These are phyloP conservation scores for Flaveria robusta DNA, from an alignment of 129 eudicot genomes.

Conservation along the genomic window DNA sequence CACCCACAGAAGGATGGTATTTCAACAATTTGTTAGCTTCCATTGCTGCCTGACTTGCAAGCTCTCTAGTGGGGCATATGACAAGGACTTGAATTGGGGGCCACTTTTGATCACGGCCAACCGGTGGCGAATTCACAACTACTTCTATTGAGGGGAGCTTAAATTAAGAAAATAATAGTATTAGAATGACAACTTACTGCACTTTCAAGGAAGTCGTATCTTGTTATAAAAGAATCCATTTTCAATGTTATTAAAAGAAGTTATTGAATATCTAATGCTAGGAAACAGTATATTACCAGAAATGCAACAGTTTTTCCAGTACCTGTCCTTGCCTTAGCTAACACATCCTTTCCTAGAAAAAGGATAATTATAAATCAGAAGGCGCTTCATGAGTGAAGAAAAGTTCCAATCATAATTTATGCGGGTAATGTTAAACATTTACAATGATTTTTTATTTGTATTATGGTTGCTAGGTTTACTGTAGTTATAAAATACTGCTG, in stretches of 20 bases:
- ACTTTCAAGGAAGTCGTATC: conserved; percentile 1
- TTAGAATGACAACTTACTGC: not conserved
- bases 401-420: not conserved
- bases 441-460: not conserved
- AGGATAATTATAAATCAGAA: conserved; percentile 11
- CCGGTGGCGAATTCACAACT: conserved; percentile 59
- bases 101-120: conserved; percentile 70
- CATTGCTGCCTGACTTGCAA: conserved; percentile 93
- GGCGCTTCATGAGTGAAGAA: not conserved
- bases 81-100: conserved; percentile 85
- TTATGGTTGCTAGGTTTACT: not conserved
- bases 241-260: not conserved
- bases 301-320: conserved; percentile 99
- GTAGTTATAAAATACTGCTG: not conserved
- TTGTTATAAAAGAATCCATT: conserved; percentile 6
- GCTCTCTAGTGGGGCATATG: conserved; percentile 98
- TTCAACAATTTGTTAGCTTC: conserved; percentile 84
- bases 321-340: conserved; percentile 98
- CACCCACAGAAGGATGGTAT: conserved; percentile 91
- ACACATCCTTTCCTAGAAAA: conserved; percentile 83
- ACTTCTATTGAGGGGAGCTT: conserved; percentile 97
- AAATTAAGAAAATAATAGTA: conserved; percentile 21
- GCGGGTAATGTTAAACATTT: not conserved
- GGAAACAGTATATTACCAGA: conserved; percentile 58
- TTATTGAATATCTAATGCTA: conserved; percentile 1